Conservation (phyloP, 1,284 basidiomycete species). For the Trichosporon sp. region DNA sequence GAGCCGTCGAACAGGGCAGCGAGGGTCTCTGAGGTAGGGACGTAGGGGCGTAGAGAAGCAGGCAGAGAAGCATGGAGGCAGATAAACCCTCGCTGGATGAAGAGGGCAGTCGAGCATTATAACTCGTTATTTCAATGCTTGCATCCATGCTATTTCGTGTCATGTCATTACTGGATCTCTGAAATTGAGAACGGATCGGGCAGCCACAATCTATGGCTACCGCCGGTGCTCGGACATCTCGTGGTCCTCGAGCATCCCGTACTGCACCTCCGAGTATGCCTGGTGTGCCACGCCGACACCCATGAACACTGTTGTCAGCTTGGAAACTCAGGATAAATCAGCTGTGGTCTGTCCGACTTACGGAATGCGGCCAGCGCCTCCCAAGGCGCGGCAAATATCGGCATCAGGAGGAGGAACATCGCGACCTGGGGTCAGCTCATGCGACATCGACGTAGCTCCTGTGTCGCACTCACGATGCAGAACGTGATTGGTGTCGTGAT, state of each 20-base stretch:
- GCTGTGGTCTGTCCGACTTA: conserved; percentile 47
- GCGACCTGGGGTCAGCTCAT: conserved; percentile 65
- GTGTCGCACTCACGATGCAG: conserved; percentile 67
- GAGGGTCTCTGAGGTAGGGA: too few species aligned
- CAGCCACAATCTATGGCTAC: neutral
- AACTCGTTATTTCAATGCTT: neutral
- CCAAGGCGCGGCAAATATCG: conserved; percentile 86
- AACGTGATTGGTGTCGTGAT: conserved; percentile 88
- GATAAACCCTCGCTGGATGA: too few species aligned
- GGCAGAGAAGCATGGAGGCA: too few species aligned
- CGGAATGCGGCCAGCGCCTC: conserved; percentile 84
- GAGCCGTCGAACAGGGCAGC: too few species aligned
- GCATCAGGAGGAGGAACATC: conserved; percentile 91
- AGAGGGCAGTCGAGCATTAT: too few species aligned
- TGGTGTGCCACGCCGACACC: conserved; percentile 61
- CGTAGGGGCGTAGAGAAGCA: too few species aligned
- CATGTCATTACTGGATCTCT: conserved; percentile 2
- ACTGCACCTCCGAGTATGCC: conserved; percentile 15
- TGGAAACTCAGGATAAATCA: too few species aligned
- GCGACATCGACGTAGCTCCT: too few species aligned
- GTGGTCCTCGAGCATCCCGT: conserved; percentile 8
- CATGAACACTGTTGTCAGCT: conserved; percentile 54
- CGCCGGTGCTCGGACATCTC: conserved; percentile 6
- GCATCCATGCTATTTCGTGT: neutral
- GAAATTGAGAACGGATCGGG: neutral